These are phyloP conservation scores for Blastocystis sp. DNA, from an alignment of 352 stramenopile species.

Conservation along the genomic window DNA sequence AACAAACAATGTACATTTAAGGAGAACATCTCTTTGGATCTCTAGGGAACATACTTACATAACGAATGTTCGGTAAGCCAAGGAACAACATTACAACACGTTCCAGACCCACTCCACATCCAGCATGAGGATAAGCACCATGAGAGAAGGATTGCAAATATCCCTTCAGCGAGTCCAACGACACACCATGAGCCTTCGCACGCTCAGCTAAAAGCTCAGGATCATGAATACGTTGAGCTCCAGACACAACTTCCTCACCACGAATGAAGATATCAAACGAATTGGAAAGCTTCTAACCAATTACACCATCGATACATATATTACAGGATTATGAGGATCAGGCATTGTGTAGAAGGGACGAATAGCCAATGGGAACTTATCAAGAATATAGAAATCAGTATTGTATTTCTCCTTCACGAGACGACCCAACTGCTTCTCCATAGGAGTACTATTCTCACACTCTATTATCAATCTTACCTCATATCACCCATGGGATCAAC, in stretches of 20 bases:
- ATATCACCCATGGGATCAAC: slow-evolving; percentile 75
- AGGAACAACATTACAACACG: slow-evolving; percentile 98
- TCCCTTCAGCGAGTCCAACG: slow-evolving; percentile 78
- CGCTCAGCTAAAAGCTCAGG: slow-evolving; percentile 83
- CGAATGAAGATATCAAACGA: slow-evolving; percentile 99
- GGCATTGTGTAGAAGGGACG: slow-evolving; percentile 99
- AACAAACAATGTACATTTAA: slow-evolving; percentile 66
- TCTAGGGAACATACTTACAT: slow-evolving; percentile 94
- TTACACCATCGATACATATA: not conserved
- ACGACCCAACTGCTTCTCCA: slow-evolving; percentile 90
- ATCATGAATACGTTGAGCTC: slow-evolving; percentile 96
- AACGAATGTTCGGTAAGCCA: slow-evolving; percentile 94
- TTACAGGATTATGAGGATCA: slow-evolving; percentile 78
- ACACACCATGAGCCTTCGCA: slow-evolving; percentile 76
- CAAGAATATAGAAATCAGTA: slow-evolving; percentile 99
- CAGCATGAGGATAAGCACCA: slow-evolving; percentile 91
- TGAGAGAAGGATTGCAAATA: slow-evolving; percentile 95
- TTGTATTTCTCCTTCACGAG: slow-evolving; percentile 93
- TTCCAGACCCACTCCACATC: slow-evolving; percentile 94
- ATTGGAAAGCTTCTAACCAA: slow-evolving; percentile 83
- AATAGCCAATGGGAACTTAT: slow-evolving; percentile 96
- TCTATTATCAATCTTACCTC: slow-evolving; percentile 45
- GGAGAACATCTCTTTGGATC: slow-evolving; percentile 80
- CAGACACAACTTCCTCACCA: slow-evolving; percentile 97
- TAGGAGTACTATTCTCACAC: slow-evolving; percentile 83